Evolutionary conservation across 805 yeast species (phyloP), one percentile per base, ranked within the genome.

Genomic region (Jamesozyma gamospora): DNA sequence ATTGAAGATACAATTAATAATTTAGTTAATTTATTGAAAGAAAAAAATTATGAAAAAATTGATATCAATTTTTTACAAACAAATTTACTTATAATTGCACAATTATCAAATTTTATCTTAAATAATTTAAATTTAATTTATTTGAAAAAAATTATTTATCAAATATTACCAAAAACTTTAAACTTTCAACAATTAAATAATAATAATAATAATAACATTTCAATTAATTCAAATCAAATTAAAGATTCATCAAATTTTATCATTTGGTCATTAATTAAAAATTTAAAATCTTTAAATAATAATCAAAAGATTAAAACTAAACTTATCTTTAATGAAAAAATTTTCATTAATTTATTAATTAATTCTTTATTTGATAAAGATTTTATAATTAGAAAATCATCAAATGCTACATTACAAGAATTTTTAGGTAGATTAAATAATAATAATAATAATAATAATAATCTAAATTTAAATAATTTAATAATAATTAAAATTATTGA

Each of bases 401-500:
- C 88, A 1, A 67, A 85, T 4, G 95, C 96, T 1, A 90, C 92
- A 0, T 51, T 88, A 6, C 96, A 88, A 53, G 97, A 88, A 51
- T 67, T 82, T 13, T 55, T 85, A 3, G 97, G 97, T 0, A 63
- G 96, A 28, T 15, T 32, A 3, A 14, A 12, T 8, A 8, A 12
- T 21, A 21, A 21, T 21, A 21, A 21, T 21, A 15, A 35, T 14
- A 13, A 5, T 11, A 9, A 14, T 28, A n/a, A 24, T 19, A n/a
- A 17, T 12, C 31, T 28, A 21, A 41, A 25, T 41, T 68, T 21
- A 62, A 76, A 50, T 46, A 49, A 33, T 26, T 34, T 12, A 6
- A 53, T 42, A 42, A 46, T 41, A 41, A 63, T 81, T 29, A 54
- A 56, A 13, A 52, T 84, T 2, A 71, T 86, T 28, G 85, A 85